Base-by-base conservation (phyloP, 2,329 filamentous ascomycete species). In the Gaeumannomyces tritici region DNA sequence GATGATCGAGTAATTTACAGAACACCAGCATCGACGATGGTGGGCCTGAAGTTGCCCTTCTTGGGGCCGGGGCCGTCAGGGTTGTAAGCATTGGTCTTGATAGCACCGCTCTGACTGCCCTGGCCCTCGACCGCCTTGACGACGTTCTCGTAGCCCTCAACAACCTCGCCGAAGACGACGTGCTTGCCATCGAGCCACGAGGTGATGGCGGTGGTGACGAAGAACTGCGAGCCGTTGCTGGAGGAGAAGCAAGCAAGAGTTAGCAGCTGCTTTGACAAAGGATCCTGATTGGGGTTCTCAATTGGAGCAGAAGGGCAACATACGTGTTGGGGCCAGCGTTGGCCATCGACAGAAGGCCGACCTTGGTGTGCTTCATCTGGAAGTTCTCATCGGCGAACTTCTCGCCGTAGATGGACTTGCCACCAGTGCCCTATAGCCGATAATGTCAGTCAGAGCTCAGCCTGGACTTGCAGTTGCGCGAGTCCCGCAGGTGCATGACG, bases 181-280 rank as follows among this genome's bases (percentile, higher is more conserved):
- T 95, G 90, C 76, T 89, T 89, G 73, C 85, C 85, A 75, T 95
- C 84, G 69, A 95, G 83, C 83, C 96, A 96, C 62, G 88, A 87
- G 65, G 95, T 98, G 64, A 87, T 83, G 60, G 96, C 91, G 63
- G 93, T 98, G 71, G 93, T 98, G 74, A 98, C 81, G 83, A 98
- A 98, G 84, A 98, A 98, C 78, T 98, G 93, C 61, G 91, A 96
- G 71, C 95, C 95, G 80, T 99, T 99, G 76, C 95, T 96, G 66
- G 24, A 79, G 78, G 13, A 79, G 80, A 24, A 59, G 63, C 57
- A 29, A 59, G 63, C 29, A 28, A 58, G 57, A 33, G 31, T 59
- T 27, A 59, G 55, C 55, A 24, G 24, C 18, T 29, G 2, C 15
- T 1, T 56, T 26, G 24, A 7, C n/a, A 4, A 60, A 33, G n/a